Evolutionary conservation across 352 stramenopile species (phyloP), one percentile per base, ranked within the genome.

Genomic region (Globisporangium echinulatum): DNA sequence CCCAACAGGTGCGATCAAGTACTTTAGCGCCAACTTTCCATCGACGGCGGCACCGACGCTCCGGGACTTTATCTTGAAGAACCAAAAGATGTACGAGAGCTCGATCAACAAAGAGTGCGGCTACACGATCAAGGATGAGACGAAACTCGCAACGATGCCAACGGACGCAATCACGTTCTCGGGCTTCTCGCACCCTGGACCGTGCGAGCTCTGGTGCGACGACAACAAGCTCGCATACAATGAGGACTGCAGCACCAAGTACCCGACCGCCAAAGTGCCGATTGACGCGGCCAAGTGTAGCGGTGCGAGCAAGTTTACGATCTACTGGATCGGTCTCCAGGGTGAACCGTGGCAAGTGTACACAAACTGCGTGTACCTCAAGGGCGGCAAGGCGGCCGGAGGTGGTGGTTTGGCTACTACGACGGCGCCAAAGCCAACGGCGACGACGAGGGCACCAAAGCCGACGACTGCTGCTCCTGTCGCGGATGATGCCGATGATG

Each of bases 281-380:
- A 75, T 79, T 51, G 72, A 90, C 52, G 55, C 64, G 37, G 63
- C 80, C 15, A 76, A 64, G 46, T 75, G 67, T 59, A 11, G 49
- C 1, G 63, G 63, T 7, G 61, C 67, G 11, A 58, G 67, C 55
- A 50, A 53, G 8, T 65, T 77, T 50, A 61, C 56, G 38, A 56
- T 90, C 52, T 84, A 85, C 74, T 90, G 77, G 80, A 61, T 87
- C 43, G 79, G 56, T 2, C 50, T 88, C 36, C 76, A 87, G 48
- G 66, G 71, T 37, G 59, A 57, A 0, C 72, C 72, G 37, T 90
- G 75, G 77, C 77, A 90, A 49, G 77, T 84, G 48, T 90, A 88
- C 54, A 81, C 61, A 10, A 67, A 86, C 66, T 86, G 76, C 49
- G 76, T 83, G 17, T 79, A 72, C 71, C 71, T 85, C 39, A 56